A percentile compares a stretch with the other conserved stretches of the same genome.
Evolutionary conservation across 495 filamentous ascomycete species (phyloP).

Genomic region (Penicillium cinerascens): DNA sequence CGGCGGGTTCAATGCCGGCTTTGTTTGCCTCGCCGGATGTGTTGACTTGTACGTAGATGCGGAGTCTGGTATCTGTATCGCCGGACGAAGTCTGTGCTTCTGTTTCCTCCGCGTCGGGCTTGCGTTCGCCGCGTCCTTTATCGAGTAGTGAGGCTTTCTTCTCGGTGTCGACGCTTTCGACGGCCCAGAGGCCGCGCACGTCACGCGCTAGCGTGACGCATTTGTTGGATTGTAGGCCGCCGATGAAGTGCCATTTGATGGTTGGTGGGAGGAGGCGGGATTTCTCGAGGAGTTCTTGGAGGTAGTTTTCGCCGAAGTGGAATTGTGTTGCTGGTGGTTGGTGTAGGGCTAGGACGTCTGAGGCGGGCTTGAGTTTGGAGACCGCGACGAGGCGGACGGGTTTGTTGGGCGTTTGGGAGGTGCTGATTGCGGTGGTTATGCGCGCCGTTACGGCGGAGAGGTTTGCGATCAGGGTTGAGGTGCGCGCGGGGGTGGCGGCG

Average conservation of each 20-base stretch:
- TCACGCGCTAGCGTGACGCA: constrained; percentile 79
- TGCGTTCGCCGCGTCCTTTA: constrained; percentile 62
- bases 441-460: constrained; percentile 33
- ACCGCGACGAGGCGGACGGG: constrained; percentile 79
- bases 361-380: constrained; percentile 87
- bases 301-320: constrained; percentile 97
- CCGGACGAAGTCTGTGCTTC: background rate
- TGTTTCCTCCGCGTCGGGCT: constrained; percentile 10
- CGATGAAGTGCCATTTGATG: constrained; percentile 95
- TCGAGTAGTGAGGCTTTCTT: constrained; percentile 85
- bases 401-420: constrained; percentile 17
- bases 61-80: constrained; percentile 37
- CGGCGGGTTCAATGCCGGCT: constrained; percentile 66
- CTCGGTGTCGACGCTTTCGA: constrained; percentile 79
- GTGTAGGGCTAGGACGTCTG: constrained; percentile 83
- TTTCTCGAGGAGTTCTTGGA: constrained; percentile 88
- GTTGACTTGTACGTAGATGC: constrained; percentile 90
- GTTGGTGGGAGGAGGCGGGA: constrained; percentile 71
- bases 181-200: constrained; percentile 87
- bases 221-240: constrained; percentile 85
- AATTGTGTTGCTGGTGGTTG: constrained; percentile 53
- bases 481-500: constrained; percentile 35
- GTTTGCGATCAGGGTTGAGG: constrained; percentile 38
- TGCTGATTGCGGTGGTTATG: constrained; percentile 28
- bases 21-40: constrained; percentile 87